Base-by-base conservation (phyloP, 163 green algal genomes). In the Prototheca wickerhamii region DNA sequence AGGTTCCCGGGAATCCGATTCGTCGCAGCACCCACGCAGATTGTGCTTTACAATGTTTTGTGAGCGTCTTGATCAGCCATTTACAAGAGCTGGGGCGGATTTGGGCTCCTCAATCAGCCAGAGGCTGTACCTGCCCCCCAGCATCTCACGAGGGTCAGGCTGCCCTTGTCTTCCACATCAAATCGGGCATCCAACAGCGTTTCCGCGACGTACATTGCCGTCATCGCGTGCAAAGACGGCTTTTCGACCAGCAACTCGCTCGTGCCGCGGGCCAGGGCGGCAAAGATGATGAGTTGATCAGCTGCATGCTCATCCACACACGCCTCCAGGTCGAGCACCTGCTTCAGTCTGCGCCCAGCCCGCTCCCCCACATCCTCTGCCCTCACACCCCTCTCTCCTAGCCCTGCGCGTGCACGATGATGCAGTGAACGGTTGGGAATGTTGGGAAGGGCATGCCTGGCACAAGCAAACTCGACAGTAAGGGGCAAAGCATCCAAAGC, bases 271-370 rank as follows among this genome's bases (percentile, higher is more conserved):
- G 84, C 86, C 29, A 94, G 61, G 0, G 86, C 88, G 82, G 92
- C 89, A 65, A 88, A 94, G 10, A 94, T 71, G 44, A 96, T 77
- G 15, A 96, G 75, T 72, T 96, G 89, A 67, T 95, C 88, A 57
- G 49, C 49, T 10, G 25, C 23, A 18, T 56, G 49, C 12, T 71
- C 52, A 67, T 42, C 32, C 62, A 86, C 78, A 60, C 76, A 88
- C 23, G 74, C 76, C 4, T 84, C 86, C n/a, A 42, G 70, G 0
- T 17, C 49, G 32, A 95, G 37, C 15, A 59, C 77, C 26, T 84
- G 72, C 29, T 68, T 40, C 40, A 95, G 65, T 65, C 89, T 84
- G 12, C 31, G 49, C 3, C 71, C 86, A 8, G 77, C 84, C 2
- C 56, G 61, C 7, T 21, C 30, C 4, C 76, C 87, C 10, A 84